Evolutionary conservation across 805 yeast species (phyloP).

Genomic region (Starmerella sp.): DNA sequence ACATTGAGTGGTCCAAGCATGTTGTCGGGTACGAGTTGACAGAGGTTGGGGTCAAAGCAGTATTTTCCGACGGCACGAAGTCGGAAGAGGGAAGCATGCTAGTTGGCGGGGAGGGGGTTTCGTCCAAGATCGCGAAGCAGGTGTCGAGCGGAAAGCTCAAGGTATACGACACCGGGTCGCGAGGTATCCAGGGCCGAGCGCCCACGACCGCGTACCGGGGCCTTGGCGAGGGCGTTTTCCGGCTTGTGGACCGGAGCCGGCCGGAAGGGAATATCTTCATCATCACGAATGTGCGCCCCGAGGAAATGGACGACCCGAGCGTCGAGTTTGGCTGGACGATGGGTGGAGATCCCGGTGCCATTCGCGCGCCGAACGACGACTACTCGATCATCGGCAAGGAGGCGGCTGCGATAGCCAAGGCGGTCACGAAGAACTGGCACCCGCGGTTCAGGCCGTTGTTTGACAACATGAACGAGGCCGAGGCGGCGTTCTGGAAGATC

Average conservation of each 20-base stretch:
- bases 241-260: neutral
- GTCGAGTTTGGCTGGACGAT: neutral
- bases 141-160: neutral
- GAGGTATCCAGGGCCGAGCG: neutral
- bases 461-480: neutral
- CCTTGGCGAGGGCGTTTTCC: neutral
- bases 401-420: neutral
- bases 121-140: neutral
- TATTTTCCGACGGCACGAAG: neutral
- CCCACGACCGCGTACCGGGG: neutral
- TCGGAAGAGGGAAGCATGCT: neutral
- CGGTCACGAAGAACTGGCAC: neutral
- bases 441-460: neutral
- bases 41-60: neutral
- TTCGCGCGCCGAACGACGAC: neutral
- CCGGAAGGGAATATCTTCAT: neutral
- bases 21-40: neutral
- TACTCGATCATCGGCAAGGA: neutral
- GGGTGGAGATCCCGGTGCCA: neutral
- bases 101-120: neutral
- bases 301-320: neutral
- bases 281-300: neutral
- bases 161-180: neutral
- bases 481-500: neutral
- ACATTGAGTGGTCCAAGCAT: neutral